Evolutionary conservation across 345 rosid genomes (phyloP).

Genomic region (Camelina hispida): DNA sequence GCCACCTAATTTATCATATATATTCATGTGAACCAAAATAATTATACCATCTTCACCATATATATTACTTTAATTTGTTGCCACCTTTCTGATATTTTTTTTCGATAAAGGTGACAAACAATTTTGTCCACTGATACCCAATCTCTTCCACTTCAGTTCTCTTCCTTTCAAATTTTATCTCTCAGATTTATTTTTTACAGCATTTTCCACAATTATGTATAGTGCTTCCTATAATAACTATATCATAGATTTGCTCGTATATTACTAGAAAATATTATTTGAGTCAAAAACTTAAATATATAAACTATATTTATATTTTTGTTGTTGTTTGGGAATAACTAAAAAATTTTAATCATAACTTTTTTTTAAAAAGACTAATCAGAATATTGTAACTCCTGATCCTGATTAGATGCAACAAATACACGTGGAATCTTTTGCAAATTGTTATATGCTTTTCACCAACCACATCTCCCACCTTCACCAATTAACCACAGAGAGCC

Average conservation of each 20-base stretch:
- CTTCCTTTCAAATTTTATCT: conserved; percentile 62
- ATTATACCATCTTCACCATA: conserved; percentile 34
- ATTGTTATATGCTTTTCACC: conserved; percentile 33
- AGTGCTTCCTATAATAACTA: not conserved
- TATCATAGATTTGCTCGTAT: too few relatives aligned
- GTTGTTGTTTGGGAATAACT: too few relatives aligned
- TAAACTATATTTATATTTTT: too few relatives aligned
- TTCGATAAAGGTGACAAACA: conserved; percentile 32
- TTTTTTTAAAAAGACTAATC: not conserved
- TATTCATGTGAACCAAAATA: conserved; percentile 42
- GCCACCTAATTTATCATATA: conserved; percentile 50
- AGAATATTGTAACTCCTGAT: conserved; percentile 4
- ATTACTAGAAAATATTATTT: too few relatives aligned
- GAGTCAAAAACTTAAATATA: too few relatives aligned
- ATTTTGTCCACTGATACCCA: conserved; percentile 73
- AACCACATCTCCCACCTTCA: conserved; percentile 27
- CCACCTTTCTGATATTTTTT: conserved; percentile 26
- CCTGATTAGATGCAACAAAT: not conserved
- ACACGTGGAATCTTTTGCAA: conserved; percentile 37
- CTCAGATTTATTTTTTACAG: not conserved
- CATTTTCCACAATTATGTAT: conserved; percentile 26
- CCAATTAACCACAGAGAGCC: conserved; percentile 4
- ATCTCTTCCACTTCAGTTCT: conserved; percentile 56
- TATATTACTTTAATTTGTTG: conserved; percentile 2
- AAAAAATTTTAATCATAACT: too few relatives aligned